These are phyloP conservation scores for Tricholoma matsutake DNA, from an alignment of 768 basidiomycete species.

Conservation along the genomic window DNA sequence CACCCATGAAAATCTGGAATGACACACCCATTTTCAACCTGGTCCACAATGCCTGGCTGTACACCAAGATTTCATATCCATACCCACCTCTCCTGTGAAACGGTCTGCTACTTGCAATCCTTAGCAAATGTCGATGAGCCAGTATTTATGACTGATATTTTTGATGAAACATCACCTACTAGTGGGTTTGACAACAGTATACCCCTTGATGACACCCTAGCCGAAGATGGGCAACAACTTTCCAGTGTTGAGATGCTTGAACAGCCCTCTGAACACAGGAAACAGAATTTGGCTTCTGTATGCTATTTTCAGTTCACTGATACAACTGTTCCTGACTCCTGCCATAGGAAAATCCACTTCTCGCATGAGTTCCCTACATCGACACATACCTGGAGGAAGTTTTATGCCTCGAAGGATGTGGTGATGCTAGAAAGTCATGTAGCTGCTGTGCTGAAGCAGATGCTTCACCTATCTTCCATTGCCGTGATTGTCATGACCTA, in stretches of 20 bases:
- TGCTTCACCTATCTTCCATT: neutral
- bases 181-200: neutral
- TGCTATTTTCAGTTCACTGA: neutral
- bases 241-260: too few relatives aligned
- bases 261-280: too few relatives aligned
- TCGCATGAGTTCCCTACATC: slow-evolving; percentile 3
- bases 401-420: slow-evolving; percentile 3
- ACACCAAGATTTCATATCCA: neutral
- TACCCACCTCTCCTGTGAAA: neutral
- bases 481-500: neutral
- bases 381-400: slow-evolving; percentile 2
- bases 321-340: neutral
- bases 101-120: neutral
- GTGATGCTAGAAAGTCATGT: neutral
- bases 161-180: neutral
- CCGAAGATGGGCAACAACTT: too few relatives aligned
- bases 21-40: neutral
- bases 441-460: neutral
- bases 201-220: too few relatives aligned
- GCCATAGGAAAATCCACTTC: slow-evolving; percentile 4
- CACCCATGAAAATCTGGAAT: neutral
- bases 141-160: neutral
- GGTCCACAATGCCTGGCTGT: neutral
- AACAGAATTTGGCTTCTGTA: neutral
- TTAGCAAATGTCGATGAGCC: neutral